Base-by-base conservation (phyloP, 2,329 filamentous ascomycete genomes). In the Ustulina deusta region DNA sequence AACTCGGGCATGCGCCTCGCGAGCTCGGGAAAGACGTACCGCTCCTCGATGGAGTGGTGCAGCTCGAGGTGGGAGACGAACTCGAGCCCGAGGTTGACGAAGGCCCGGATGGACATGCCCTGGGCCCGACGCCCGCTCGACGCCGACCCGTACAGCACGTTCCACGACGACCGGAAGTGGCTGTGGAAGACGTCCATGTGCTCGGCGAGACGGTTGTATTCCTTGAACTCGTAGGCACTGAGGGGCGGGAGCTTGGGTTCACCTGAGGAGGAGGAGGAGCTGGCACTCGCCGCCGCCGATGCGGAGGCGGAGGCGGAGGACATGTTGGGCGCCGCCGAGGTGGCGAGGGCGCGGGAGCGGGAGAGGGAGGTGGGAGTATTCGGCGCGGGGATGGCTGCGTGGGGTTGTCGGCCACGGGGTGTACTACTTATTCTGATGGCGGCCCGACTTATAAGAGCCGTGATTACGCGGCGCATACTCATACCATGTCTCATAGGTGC, bases 41-140 rank as follows among this genome's bases (percentile, higher is more conserved):
- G 81, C 79, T 97, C 94, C 79, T 97, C 94, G 75, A 97, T 95
- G 65, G 82, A 83, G 82, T 97, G 94, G 81, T 97, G 94, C 65
- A 87, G 80, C 10, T 88, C 86, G n/a, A 97, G 87, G 65, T 91
- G 86, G 17, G 85, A 84, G 72, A 87, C 86, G 78, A 97, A 93
- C 56, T 89, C 82, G n/a, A 93, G 83, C 36, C 90, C 92, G 29
- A 85, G 82, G 72, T 83, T 78, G 72, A 97, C 81, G 79, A 96
- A 93, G 71, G 91, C 85, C 32, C 86, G 85, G 15, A 93, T 85
- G 0, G 90, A 89, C 82, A 93, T 87, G 71, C 85, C 84, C 3
- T 81, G 75, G 0, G 91, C 90, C 0, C 90, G 88, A 68, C 86
- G 86, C 67, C 85, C 78, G 52, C 80, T 81, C 34, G 82, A 83